phyloP scores from a whole-genome alignment of 495 filamentous ascomycete species.

The Venustampulla echinocandica region DNA sequence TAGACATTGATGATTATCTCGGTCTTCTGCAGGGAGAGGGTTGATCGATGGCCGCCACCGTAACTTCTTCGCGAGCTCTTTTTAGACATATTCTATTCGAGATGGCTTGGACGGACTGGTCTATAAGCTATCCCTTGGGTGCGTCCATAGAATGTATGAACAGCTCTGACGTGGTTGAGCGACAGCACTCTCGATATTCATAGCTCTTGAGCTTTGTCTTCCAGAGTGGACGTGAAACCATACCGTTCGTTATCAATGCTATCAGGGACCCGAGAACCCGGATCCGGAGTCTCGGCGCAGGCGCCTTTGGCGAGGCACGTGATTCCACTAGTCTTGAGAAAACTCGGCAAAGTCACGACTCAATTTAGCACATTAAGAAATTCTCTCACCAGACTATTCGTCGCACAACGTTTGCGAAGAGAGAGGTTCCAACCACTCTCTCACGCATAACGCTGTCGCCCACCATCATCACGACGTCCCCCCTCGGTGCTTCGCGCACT shows the following conservation, averaged over 20 bases:
- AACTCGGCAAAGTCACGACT: no score
- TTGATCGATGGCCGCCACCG: constrained; percentile 40
- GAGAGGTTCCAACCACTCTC: constrained; percentile 16
- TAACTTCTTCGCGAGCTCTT: constrained; percentile 30
- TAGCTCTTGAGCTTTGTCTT: no score
- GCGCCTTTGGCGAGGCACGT: neutral
- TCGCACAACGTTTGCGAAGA: constrained; percentile 6
- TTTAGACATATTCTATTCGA: constrained; percentile 32
- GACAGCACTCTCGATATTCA: no score
- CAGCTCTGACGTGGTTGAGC: no score
- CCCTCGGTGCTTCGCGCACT: constrained; percentile 31
- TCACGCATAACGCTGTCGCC: constrained; percentile 20
- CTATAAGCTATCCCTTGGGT: no score
- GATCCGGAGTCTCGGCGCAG: neutral
- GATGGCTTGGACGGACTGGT: no score
- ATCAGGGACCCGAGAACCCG: no score
- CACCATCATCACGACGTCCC: constrained; percentile 37
- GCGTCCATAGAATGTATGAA: no score
- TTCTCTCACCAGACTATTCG: constrained; percentile 1
- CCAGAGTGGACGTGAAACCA: no score
- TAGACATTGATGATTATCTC: constrained; percentile 74
- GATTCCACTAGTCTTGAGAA: neutral
- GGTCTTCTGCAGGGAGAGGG: constrained; percentile 54
- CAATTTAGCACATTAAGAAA: neutral
- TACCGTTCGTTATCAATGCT: no score